Percentiles rank a stretch among this genome's conserved stretches.
phyloP scores from a whole-genome alignment of 169 alveolate species.

The Plasmodium vinckei region DNA sequence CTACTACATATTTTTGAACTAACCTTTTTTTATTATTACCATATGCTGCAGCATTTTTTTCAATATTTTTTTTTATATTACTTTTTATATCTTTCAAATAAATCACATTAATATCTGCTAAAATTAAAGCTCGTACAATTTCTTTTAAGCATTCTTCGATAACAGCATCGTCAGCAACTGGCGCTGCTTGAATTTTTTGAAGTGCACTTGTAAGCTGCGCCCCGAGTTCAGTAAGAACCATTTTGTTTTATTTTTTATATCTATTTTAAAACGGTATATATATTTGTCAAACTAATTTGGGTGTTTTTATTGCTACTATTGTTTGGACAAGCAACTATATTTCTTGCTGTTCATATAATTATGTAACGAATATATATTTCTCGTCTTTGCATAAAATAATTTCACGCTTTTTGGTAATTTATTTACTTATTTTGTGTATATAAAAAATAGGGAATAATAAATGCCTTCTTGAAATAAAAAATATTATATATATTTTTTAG shows the following conservation, averaged over 20 bases:
- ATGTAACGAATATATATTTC: too few relatives aligned
- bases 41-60: constrained; percentile 83
- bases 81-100: constrained; percentile 92
- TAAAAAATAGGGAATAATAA: too few relatives aligned
- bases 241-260: constrained; percentile 40
- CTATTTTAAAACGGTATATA: not conserved
- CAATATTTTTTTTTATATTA: constrained; percentile 90
- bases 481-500: too few relatives aligned
- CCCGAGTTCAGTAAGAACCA: constrained; percentile 98
- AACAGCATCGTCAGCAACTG: constrained; percentile 94
- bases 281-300: not conserved
- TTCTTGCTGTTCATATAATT: too few relatives aligned
- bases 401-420: too few relatives aligned
- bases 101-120: constrained; percentile 95
- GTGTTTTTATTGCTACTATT: too few relatives aligned
- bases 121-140: constrained; percentile 93
- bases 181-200: constrained; percentile 92
- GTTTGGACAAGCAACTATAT: too few relatives aligned
- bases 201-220: constrained; percentile 94
- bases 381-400: too few relatives aligned
- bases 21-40: constrained; percentile 88
- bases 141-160: constrained; percentile 93
- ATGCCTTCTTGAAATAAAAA: too few relatives aligned
- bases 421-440: too few relatives aligned
- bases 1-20: constrained; percentile 82